Conservation (phyloP, 495 filamentous ascomycete species). For the Ascodesmis nigricans region DNA sequence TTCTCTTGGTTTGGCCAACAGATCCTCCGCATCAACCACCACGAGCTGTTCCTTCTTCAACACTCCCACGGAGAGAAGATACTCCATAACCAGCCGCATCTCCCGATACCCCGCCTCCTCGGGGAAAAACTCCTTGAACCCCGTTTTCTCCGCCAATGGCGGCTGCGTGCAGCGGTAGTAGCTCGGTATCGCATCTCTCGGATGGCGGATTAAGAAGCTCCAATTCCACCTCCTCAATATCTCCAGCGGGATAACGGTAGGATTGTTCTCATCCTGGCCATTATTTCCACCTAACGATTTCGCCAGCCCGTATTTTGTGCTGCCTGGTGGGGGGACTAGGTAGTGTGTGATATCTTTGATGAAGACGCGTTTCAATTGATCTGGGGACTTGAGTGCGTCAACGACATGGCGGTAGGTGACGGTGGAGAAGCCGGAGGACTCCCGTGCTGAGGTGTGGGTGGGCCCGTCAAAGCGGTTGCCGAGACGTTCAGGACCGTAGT, state of each 20-base stretch:
- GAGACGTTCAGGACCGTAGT: conserved; percentile 77
- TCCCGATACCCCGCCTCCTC: conserved; percentile 79
- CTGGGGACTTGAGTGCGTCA: conserved; percentile 23
- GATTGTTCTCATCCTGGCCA: conserved; percentile 38
- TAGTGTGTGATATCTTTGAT: conserved; percentile 97
- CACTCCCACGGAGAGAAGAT: conserved; percentile 36
- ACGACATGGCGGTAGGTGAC: conserved; percentile 59
- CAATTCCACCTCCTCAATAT: conserved; percentile 62
- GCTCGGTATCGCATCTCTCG: conserved; percentile 61
- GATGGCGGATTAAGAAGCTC: conserved; percentile 94
- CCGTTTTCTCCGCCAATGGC: conserved; percentile 55
- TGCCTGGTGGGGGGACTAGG: conserved; percentile 52
- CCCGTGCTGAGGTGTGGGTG: conserved; percentile 27
- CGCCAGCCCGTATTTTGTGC: conserved; percentile 27
- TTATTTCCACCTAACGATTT: conserved; percentile 22
- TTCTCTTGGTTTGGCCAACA: conserved; percentile 57
- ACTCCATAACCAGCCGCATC: conserved; percentile 67
- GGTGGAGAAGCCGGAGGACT: conserved; percentile 50
- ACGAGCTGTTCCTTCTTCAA: conserved; percentile 45
- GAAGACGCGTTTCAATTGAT: conserved; percentile 56
- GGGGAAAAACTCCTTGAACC: conserved; percentile 68
- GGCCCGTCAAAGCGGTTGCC: conserved; percentile 51
- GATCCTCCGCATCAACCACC: conserved; percentile 84
- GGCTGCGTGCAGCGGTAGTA: conserved; percentile 94
- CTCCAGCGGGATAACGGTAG: conserved; percentile 54